Base-by-base conservation (phyloP, 192 early-diverging fungal species). In the Backusella tuberculispora region DNA sequence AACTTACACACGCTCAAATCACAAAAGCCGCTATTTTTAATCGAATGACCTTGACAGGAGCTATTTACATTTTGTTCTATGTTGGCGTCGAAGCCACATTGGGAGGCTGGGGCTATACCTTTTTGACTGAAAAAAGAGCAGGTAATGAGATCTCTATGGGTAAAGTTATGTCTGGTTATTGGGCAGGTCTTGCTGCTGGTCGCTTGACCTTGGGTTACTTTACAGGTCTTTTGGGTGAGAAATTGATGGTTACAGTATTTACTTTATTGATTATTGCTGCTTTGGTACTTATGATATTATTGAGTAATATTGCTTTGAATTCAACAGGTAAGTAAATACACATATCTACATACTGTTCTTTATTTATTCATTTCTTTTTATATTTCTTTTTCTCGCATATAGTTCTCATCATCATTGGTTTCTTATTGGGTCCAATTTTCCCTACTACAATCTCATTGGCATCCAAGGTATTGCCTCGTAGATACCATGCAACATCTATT, bases 51-150 rank as follows among this genome's bases (percentile, higher is more conserved):
- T 46, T 69, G 41, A 15, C 77, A 8, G 42, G 19, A 0, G 76
- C 72, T 9, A 13, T 74, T 41, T 81, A 73, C 60, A 44, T 81
- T 46, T 47, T 81, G 6, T 44, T 74, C 44, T 81, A 81, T 67
- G 80, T 81, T 19, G 80, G 80, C 12, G 46, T 77, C 10, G 80
- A 81, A 38, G 67, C 73, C 43, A 77, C 72, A 19, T 43, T 81
- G 10, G 80, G 80, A 48, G 72, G 71, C 14, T 81, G 80, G 80
- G 72, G 72, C 14, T 81, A 76, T 26, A 74, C 71, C 17, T 81
- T 74, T 41, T 40, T 81, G 37, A 77, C 73, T 13, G 69, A 66
- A 34, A 72, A 66, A n/a, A 50, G 73, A 34, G 26, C 69, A 37
- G 80, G 80, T 29, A 66, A 77, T 47, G 21, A 71, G 4, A 53